These are phyloP conservation scores for Pseudopithomyces chartarum DNA, from an alignment of 2,329 filamentous ascomycete genomes.

Conservation along the genomic window DNA sequence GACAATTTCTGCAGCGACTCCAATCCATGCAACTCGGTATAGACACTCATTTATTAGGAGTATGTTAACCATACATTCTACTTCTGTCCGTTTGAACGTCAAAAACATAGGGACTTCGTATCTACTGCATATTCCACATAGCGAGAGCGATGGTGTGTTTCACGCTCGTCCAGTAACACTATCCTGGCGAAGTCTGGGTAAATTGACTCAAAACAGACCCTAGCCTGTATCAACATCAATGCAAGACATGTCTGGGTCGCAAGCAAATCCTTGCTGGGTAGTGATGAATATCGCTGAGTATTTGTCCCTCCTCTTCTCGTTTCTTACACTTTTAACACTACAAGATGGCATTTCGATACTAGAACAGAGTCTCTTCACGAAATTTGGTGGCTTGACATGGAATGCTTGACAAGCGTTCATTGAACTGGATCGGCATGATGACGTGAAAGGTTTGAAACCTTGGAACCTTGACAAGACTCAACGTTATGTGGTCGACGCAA, in stretches of 20 bases:
- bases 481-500: slow-evolving; percentile 11
- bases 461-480: neutral
- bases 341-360: neutral
- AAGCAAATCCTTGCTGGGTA: neutral
- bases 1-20: too few relatives aligned
- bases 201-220: slow-evolving; percentile 11
- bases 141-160: too few relatives aligned
- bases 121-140: too few relatives aligned
- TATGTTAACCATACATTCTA: too few relatives aligned
- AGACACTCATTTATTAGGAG: too few relatives aligned
- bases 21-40: too few relatives aligned
- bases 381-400: slow-evolving; percentile 35
- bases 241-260: slow-evolving; percentile 10
- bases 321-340: too few relatives aligned
- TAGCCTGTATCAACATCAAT: neutral
- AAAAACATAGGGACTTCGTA: too few relatives aligned
- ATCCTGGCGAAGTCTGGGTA: neutral
- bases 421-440: slow-evolving; percentile 7
- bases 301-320: too few relatives aligned
- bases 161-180: too few relatives aligned
- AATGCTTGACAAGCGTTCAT: slow-evolving; percentile 23
- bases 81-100: too few relatives aligned
- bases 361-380: neutral
- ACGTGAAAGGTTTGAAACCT: slow-evolving; percentile 18
- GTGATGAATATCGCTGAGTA: too few relatives aligned